Evolutionary conservation across 257 asterid species (phyloP), one percentile per base, ranked within the genome.

Genomic region (Thymus quinquecostatus): DNA sequence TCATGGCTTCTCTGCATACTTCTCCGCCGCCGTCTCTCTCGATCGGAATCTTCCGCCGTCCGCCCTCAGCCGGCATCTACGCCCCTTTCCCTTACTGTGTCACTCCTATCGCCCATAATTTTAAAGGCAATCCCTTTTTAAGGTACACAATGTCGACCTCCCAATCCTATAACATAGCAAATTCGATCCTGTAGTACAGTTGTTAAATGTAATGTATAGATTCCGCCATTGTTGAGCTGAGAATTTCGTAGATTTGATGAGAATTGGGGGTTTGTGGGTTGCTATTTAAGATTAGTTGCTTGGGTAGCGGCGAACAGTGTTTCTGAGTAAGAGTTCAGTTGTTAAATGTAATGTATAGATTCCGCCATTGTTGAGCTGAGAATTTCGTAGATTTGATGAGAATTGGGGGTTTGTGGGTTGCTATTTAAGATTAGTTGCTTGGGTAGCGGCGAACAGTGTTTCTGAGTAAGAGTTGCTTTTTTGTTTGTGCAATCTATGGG

Each of bases 1-100:
- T 27, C 47, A 83, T 83, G 87, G 83, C 83, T n/a, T 72, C 86
- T 57, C 66, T 81, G 29, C 77, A 34, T 10, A 50, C 40, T 63
- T 58, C 41, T 55, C 74, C 79, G 51, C 70, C 73, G 50, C 70
- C 78, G 59, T 43, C 82, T 29, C 69, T 45, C 75, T 58, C 77
- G 30, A 55, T 78, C 69, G 69, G 62, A 36, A 43, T 72, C 43
- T 67, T 70, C 77, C 78, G 58, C 38, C 84, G 80, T 68, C 68
- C 21, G 21, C 21, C 76, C 71, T 71, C 64, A 64, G 63, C 73
- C 78, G 75, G 66, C 47, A 32, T 13, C 57, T 74, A 5, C 8
- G 33, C 72, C 56, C 47, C 65, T 12, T 50, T 64, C 69, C n/a
- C 70, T 71, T 14, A 60, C 55, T 43, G 29, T 3, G 2, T 40